Evolutionary conservation across 352 stramenopile species (phyloP).

Genomic region (Pythium pyrilobum): DNA sequence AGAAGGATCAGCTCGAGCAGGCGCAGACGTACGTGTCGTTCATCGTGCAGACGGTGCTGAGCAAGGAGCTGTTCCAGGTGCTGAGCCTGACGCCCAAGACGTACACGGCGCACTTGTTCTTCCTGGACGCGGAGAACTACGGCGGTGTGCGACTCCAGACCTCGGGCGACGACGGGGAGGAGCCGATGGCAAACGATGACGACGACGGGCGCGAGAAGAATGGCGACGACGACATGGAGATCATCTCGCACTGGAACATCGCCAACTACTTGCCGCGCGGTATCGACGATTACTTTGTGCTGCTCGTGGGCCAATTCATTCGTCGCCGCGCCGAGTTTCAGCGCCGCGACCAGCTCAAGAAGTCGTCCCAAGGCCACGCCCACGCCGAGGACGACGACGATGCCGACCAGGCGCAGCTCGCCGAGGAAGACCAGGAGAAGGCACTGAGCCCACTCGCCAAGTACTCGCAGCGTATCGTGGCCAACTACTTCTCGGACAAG

Average conservation of each 20-base stretch:
- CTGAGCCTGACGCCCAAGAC: constrained; percentile 65
- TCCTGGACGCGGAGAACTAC: constrained; percentile 96
- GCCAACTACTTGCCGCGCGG: constrained; percentile 78
- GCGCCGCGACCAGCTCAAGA: constrained; percentile 22
- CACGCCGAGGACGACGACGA: constrained; percentile 38
- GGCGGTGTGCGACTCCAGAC: constrained; percentile 85
- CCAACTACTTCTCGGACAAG: constrained; percentile 75
- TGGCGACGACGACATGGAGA: constrained; percentile 32
- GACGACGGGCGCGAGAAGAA: constrained; percentile 20
- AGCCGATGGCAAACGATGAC: constrained; percentile 9
- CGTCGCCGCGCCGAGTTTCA: constrained; percentile 64
- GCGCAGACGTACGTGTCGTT: constrained; percentile 95
- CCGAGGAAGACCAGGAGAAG: constrained; percentile 32
- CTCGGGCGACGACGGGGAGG: constrained; percentile 21
- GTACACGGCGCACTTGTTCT: constrained; percentile 92
- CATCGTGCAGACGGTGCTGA: constrained; percentile 89
- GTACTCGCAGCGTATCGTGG: constrained; percentile 69
- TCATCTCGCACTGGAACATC: constrained; percentile 89
- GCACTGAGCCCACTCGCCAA: constrained; percentile 46
- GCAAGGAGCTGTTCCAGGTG: constrained; percentile 81
- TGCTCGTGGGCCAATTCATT: constrained; percentile 89
- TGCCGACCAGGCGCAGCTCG: constrained; percentile 15
- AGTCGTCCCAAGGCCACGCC: constrained; percentile 13
- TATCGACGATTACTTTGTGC: constrained; percentile 84
- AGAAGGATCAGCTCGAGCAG: constrained; percentile 69